Evolutionary conservation across 73 alveolate genomes (phyloP), one percentile per base, ranked within the genome.

Genomic region (Paramecium sonneborni): DNA sequence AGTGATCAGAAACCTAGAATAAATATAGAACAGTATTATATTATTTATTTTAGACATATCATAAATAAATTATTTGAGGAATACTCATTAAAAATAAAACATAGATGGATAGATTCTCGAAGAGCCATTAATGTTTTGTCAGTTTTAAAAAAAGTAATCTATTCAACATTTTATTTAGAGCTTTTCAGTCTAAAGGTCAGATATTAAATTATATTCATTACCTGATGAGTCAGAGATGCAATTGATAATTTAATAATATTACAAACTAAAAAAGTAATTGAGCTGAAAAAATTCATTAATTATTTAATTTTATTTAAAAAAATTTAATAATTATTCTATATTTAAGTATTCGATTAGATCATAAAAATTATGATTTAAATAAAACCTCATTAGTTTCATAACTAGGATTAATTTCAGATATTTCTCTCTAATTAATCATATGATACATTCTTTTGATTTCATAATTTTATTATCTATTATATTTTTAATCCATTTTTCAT

Each of bases 51-150:
- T 57, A 57, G 76, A 57, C 37, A 21, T 23, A 57, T 57, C 6
- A 21, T 57, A 10, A 21, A 5, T 57, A 57, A 28, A 23, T 10
- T 57, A 23, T 57, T 57, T 57, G 76, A 57, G 5, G 76, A 57
- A 57, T 57, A 57, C 20, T 24, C 76, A 24, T 15, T 15, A 24
- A 57, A 28, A 23, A 24, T 57, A 57, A 57, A 57, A 57, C 76
- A 57, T 57, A 7, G 37, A 24, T 57, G 76, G 76, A 57, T 57
- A 15, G 76, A 57, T 57, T 57, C 76, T 57, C 76, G 76, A 57
- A 57, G 76, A 57, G 32, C 32, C 32, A 24, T 57, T 3, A 57
- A 57, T 57, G 76, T 57, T 24, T 57, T 57, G 21, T 24, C 76
- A 20, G 37, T 57, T 10, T 28, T 57, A 21, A 57, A 57, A 57